Evolutionary conservation across 441 rosid species (phyloP), one percentile per base, ranked within the genome.

Genomic region (Erodium trifolium): DNA sequence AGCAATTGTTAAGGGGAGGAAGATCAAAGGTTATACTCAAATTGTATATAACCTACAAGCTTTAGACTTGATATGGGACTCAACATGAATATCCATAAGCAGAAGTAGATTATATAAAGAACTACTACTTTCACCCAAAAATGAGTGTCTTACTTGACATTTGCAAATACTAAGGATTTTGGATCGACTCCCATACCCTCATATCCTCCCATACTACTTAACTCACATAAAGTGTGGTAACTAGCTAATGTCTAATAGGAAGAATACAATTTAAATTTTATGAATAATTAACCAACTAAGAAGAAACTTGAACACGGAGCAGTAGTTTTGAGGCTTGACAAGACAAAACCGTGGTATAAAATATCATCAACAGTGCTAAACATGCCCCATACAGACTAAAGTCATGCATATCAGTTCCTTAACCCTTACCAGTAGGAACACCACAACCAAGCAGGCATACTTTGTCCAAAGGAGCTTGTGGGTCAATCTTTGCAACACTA

Each of bases 361-460:
- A 13, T 49, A 49, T 49, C 55, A 11, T 11, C 16, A 11, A 49
- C 16, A 11, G 12, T 5, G 6, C 55, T 49, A 13, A 49, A 23
- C 16, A 2, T 11, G 55, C 55, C 12, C 4, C 4, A 49, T 49
- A 13, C 11, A 45, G 16, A 2, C 6, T 0, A 49, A 13, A 49
- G 3, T 49, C 6, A 13, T 11, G 47, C 8, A 73, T 16, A 17
- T 43, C 23, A 13, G 6, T 9, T 41, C 47, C 47, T 70, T 80
- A 87, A 97, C 97, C 51, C 51, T 70, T 81, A 87, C 98, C 98
- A 67, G 98, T 93, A 51, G 98, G 87, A 84, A 91, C 93, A 81
- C 98, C 98, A 82, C 98, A 89, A 3, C 98, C 98, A 77, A 93
- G 97, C 75, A 93, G 98, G 82, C 95, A 89, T 1, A 93, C 97